phyloP scores from a whole-genome alignment of 441 rosid species.

The Hypseocharis bilobata region DNA sequence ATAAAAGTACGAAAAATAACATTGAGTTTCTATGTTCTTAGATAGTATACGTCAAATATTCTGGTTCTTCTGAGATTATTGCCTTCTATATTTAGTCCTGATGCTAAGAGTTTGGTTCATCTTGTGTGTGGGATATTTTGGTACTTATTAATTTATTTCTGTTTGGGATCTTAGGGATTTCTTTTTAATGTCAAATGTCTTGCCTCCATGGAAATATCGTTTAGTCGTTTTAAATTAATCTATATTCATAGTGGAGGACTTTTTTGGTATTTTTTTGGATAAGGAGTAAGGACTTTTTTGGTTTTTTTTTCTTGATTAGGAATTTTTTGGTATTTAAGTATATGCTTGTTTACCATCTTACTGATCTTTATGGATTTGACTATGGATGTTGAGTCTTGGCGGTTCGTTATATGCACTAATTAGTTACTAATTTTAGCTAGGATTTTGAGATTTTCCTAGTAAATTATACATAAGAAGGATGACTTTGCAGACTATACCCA shows the following conservation, averaged over 20 bases:
- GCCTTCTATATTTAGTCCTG: background rate
- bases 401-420: background rate
- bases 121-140: background rate
- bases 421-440: background rate
- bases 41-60: background rate
- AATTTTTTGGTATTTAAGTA: no score
- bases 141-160: background rate
- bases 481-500: background rate
- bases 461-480: background rate
- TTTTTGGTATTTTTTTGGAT: no score
- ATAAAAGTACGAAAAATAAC: background rate
- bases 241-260: background rate
- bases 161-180: background rate
- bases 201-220: background rate
- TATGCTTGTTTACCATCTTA: background rate
- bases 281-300: background rate
- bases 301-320: background rate
- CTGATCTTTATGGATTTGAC: background rate
- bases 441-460: background rate
- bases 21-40: background rate
- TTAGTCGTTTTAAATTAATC: background rate
- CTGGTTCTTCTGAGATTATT: background rate
- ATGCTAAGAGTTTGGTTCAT: background rate
- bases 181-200: background rate
- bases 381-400: background rate